Evolutionary conservation across 768 basidiomycete genomes (phyloP), one percentile per base, ranked within the genome.

Genomic region (Peribolospora kevripleyi): DNA sequence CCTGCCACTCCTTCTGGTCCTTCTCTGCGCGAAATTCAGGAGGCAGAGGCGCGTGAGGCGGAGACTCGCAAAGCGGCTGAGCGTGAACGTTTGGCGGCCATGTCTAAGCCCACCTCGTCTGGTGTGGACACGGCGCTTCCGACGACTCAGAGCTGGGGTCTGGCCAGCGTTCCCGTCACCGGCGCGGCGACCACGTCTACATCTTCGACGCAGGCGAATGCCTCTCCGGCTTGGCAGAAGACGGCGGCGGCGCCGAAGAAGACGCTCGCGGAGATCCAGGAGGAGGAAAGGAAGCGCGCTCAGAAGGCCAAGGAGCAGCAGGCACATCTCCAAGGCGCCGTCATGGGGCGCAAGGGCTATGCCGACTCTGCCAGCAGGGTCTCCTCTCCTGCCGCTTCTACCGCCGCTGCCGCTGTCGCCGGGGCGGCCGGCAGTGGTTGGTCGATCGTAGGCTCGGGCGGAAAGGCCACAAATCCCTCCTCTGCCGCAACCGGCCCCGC

Each of bases 181-280:
- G 41, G 65, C 5, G 57, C 66, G 13, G 62, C 75, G 41, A 55
- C 67, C 39, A 62, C 67, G 40, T 59, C 68, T 10, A 52, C 9
- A 1, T 41, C 67, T 25, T 43, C 62, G 0, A 57, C 68, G 3
- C 40, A 62, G 8, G 48, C 67, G 0, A 57, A 57, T 0, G 50
- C 62, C n/a, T 53, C 64, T 7, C 74, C 77, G 11, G 85, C 84
- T 14, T 91, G 87, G 85, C 81, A 79, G 7, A 77, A 73, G 61
- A 69, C 75, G 11, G 69, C 68, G 37, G 79, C 78, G 63, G 67
- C 73, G 6, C 69, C 70, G 7, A 90, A 86, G 73, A 93, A 87
- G 73, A 84, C 84, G 2, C 81, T 98, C 80, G 95, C 91, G 71
- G 88, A 98, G 71, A 98, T 98, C 46, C 85, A 91, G 64, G 91